Conservation (phyloP, 2,329 filamentous ascomycete species). For the Fusarium haematococcum region DNA sequence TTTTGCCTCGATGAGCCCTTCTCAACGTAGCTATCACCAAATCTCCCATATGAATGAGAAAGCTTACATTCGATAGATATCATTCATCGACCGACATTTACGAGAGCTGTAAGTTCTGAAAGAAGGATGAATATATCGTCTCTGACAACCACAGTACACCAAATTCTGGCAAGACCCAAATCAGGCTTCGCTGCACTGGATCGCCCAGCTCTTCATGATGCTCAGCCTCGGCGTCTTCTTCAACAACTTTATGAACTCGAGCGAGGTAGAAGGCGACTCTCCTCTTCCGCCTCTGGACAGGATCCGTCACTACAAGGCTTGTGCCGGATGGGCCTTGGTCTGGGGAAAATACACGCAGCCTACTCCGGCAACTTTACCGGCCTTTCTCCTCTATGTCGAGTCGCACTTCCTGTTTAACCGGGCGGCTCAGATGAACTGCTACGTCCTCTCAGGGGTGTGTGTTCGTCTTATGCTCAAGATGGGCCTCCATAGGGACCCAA, state of each 20-base stretch:
- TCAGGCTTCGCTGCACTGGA: constrained; percentile 56
- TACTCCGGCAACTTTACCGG: constrained; percentile 60
- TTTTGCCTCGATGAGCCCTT: constrained; percentile 65
- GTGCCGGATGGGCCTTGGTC: constrained; percentile 64
- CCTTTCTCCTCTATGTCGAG: constrained; percentile 65
- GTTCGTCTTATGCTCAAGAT: constrained; percentile 69
- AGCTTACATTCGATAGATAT: constrained; percentile 54
- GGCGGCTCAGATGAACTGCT: constrained; percentile 65
- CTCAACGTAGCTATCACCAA: constrained; percentile 56
- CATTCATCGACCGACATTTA: constrained; percentile 65
- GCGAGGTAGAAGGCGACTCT: constrained; percentile 58
- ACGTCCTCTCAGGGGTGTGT: constrained; percentile 62
- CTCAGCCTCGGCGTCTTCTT: constrained; percentile 58
- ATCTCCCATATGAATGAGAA: background rate
- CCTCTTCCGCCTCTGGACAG: constrained; percentile 55
- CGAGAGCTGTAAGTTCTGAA: constrained; percentile 53
- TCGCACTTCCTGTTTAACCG: constrained; percentile 65
- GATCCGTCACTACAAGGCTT: constrained; percentile 61
- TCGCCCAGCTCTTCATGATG: constrained; percentile 64
- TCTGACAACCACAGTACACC: constrained; percentile 54
- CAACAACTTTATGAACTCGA: constrained; percentile 56
- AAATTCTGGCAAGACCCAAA: constrained; percentile 61
- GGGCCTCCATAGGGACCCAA: constrained; percentile 69
- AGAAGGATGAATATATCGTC: background rate
- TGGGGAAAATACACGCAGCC: constrained; percentile 64